Evolutionary conservation across 2,329 filamentous ascomycete species (phyloP).

Genomic region (Capronia epimyces): DNA sequence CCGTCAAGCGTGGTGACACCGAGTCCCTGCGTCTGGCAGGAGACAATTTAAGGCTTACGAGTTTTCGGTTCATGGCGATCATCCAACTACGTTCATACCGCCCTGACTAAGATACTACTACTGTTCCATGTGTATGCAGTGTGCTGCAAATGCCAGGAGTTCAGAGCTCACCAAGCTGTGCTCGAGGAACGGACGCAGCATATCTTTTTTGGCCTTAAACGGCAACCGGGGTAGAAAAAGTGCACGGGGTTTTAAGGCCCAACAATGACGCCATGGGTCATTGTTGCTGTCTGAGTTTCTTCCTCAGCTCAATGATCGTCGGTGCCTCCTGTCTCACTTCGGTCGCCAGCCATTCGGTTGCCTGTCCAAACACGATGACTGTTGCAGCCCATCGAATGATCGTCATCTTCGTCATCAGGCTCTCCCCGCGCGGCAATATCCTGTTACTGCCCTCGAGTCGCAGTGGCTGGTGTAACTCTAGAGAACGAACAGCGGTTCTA

Average conservation of each 20-base stretch:
- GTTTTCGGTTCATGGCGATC: too few species aligned
- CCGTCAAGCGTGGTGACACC: background rate
- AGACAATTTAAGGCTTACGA: background rate
- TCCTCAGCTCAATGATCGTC: constrained; percentile 4
- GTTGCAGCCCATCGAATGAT: too few species aligned
- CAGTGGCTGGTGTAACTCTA: background rate
- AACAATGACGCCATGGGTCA: constrained; percentile 15
- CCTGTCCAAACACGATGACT: too few species aligned
- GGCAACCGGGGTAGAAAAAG: too few species aligned
- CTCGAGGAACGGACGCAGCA: too few species aligned
- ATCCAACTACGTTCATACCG: too few species aligned
- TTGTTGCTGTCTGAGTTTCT: constrained; percentile 4
- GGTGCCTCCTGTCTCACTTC: constrained; percentile 15
- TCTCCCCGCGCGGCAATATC: constrained; percentile 14
- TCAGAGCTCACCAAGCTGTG: too few species aligned
- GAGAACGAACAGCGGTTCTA: background rate
- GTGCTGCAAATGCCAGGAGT: too few species aligned
- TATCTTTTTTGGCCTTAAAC: too few species aligned
- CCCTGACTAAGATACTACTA: too few species aligned
- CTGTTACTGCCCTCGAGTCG: background rate
- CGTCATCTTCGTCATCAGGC: constrained; percentile 5
- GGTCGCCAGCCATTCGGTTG: constrained; percentile 1
- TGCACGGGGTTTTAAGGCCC: background rate
- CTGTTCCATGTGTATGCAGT: too few species aligned
- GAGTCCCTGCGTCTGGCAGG: background rate